phyloP scores from a whole-genome alignment of 768 basidiomycete species.

The Asterophora parasitica region DNA sequence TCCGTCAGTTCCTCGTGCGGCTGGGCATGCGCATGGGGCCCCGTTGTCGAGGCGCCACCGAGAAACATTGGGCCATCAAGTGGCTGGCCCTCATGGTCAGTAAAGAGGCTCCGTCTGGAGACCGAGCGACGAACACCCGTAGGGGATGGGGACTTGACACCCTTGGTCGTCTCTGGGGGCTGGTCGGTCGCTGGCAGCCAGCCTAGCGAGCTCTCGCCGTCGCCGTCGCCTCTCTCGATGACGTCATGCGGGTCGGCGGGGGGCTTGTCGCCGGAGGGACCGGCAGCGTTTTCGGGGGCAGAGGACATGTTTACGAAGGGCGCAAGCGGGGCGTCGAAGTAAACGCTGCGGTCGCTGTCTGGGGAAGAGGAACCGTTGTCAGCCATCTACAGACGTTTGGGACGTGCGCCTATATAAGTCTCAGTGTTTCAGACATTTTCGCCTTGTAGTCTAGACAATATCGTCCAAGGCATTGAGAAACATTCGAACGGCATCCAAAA shows the following conservation, averaged over 20 bases:
- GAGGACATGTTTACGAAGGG: slow-evolving; percentile 2
- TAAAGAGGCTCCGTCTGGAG: slow-evolving; percentile 31
- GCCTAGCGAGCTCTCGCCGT: slow-evolving; percentile 8
- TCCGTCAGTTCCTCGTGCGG: slow-evolving; percentile 34
- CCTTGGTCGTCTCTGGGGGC: slow-evolving; percentile 6
- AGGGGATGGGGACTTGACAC: background rate
- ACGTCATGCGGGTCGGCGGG: background rate
- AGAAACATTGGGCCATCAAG: slow-evolving; percentile 41
- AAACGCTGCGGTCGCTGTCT: slow-evolving; percentile 31
- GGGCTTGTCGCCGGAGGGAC: background rate
- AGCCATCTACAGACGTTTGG: slow-evolving; percentile 8
- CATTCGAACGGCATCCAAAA: no score
- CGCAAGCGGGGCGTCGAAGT: slow-evolving; percentile 41
- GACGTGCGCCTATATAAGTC: background rate
- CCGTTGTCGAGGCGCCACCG: slow-evolving; percentile 50
- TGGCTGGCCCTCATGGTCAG: slow-evolving; percentile 27
- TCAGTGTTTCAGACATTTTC: no score
- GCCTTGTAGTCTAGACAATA: no score
- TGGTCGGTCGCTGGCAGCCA: slow-evolving; percentile 19
- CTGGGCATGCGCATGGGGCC: slow-evolving; percentile 39
- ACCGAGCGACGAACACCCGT: slow-evolving; percentile 3
- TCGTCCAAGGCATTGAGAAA: no score
- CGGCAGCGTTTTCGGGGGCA: background rate
- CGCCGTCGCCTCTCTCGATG: background rate
- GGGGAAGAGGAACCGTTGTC: slow-evolving; percentile 14